Evolutionary conservation across 106 monocot genomes (phyloP).

Genomic region (Vanilla planifolia): DNA sequence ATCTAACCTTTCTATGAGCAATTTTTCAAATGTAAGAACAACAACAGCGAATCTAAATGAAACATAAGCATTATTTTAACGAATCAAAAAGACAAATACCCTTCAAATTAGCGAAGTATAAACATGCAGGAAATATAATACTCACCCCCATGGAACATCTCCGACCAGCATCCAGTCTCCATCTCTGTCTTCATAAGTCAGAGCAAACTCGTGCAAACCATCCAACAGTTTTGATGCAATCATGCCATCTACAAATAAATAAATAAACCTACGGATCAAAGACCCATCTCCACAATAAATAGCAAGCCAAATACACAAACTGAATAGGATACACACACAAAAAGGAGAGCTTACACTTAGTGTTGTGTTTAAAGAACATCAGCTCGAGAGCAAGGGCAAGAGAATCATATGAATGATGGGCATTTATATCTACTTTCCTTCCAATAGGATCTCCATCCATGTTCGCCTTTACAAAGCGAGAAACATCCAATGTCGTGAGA

Average conservation of each 20-base stretch:
- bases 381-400: constrained; percentile 34
- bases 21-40: not conserved
- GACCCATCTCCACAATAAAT: not conserved
- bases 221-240: constrained; percentile 46
- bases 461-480: constrained; percentile 38
- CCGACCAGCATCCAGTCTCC: constrained; percentile 91
- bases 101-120: no score
- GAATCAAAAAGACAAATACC: no score
- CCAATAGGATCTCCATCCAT: constrained; percentile 53
- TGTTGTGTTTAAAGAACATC: constrained; percentile 28
- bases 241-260: constrained; percentile 17
- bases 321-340: not conserved
- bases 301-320: not conserved
- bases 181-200: constrained; percentile 86
- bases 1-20: no score
- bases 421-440: constrained; percentile 40
- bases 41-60: not conserved
- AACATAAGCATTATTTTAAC: no score
- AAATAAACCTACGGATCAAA: not conserved
- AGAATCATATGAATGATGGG: constrained; percentile 23
- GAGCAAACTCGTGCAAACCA: constrained; percentile 57
- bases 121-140: no score
- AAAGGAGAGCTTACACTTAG: not conserved
- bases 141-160: constrained; percentile 88
- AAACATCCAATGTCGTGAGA: not conserved